These are phyloP conservation scores for Tylopilus sp. DNA, from an alignment of 1,284 basidiomycete genomes.

Conservation along the genomic window DNA sequence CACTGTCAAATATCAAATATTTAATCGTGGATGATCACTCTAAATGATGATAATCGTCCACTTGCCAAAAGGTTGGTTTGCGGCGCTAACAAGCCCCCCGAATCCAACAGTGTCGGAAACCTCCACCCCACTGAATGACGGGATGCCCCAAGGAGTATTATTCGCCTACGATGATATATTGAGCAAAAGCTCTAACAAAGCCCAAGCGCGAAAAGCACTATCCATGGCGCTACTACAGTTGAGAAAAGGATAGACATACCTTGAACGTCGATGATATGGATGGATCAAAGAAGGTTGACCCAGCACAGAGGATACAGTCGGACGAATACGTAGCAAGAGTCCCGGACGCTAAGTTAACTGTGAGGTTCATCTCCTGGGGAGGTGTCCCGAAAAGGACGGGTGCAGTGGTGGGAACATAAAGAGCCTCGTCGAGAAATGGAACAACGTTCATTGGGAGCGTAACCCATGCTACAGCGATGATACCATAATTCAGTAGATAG, in stretches of 20 bases:
- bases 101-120: constrained; percentile 25
- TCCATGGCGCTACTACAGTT: neutral
- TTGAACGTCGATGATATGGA: constrained; percentile 28
- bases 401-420: constrained; percentile 13
- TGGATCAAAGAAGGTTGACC: constrained; percentile 21
- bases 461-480: constrained; percentile 23
- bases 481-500: neutral
- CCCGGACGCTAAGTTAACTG: constrained; percentile 16
- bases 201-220: neutral
- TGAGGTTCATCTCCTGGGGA: constrained; percentile 29
- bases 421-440: constrained; percentile 15
- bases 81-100: constrained; percentile 19
- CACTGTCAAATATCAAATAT: constrained; percentile 9
- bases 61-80: constrained; percentile 20
- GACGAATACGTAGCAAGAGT: constrained; percentile 18
- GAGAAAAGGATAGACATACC: constrained; percentile 16
- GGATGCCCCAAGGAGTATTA: constrained; percentile 14
- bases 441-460: constrained; percentile 26
- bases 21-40: neutral
- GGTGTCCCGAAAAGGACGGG: constrained; percentile 28
- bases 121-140: constrained; percentile 18
- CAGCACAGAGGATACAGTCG: constrained; percentile 32
- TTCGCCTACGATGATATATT: constrained; percentile 17
- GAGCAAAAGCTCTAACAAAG: neutral
- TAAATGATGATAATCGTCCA: neutral